Conservation (phyloP, 2,329 filamentous ascomycete genomes). For the Acrocalymma vagum region DNA sequence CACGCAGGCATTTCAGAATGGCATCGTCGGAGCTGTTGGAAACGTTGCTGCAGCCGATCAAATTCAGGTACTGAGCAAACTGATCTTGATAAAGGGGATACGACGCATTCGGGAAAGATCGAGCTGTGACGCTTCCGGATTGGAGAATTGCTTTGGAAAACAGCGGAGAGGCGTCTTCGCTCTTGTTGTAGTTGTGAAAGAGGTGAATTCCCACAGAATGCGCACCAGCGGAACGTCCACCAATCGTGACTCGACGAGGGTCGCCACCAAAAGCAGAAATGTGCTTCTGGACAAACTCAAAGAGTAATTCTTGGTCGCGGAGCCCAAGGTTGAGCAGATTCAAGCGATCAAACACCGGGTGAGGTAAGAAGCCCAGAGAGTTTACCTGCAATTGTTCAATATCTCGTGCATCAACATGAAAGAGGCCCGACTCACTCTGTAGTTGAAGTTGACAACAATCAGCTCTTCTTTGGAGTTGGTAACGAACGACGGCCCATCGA, state of each 20-base stretch:
- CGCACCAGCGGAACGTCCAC: slow-evolving; percentile 47
- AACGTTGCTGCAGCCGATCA: slow-evolving; percentile 24
- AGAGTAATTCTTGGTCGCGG: slow-evolving; percentile 25
- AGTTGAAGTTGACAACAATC: slow-evolving; percentile 38
- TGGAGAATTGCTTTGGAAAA: slow-evolving; percentile 38
- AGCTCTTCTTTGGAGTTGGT: slow-evolving; percentile 29
- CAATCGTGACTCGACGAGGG: slow-evolving; percentile 44
- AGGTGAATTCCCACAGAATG: slow-evolving; percentile 39
- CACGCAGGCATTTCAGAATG: slow-evolving; percentile 49
- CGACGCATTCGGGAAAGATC: slow-evolving; percentile 33
- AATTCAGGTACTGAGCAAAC: slow-evolving; percentile 25
- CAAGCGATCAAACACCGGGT: slow-evolving; percentile 30
- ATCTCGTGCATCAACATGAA: not conserved
- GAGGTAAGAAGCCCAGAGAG: slow-evolving; percentile 35
- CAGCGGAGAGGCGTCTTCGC: slow-evolving; percentile 23
- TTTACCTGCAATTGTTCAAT: slow-evolving; percentile 17
- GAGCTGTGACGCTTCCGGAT: slow-evolving; percentile 36
- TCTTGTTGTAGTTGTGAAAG: slow-evolving; percentile 38
- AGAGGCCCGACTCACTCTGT: slow-evolving; percentile 20
- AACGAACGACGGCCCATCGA: slow-evolving; percentile 36
- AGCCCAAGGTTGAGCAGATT: slow-evolving; percentile 39
- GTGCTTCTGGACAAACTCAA: slow-evolving; percentile 49
- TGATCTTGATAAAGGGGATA: slow-evolving; percentile 39
- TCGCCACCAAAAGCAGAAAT: slow-evolving; percentile 52
- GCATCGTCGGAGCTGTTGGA: slow-evolving; percentile 35